phyloP scores from a whole-genome alignment of 768 basidiomycete species.

The Kwoniella sp. region DNA sequence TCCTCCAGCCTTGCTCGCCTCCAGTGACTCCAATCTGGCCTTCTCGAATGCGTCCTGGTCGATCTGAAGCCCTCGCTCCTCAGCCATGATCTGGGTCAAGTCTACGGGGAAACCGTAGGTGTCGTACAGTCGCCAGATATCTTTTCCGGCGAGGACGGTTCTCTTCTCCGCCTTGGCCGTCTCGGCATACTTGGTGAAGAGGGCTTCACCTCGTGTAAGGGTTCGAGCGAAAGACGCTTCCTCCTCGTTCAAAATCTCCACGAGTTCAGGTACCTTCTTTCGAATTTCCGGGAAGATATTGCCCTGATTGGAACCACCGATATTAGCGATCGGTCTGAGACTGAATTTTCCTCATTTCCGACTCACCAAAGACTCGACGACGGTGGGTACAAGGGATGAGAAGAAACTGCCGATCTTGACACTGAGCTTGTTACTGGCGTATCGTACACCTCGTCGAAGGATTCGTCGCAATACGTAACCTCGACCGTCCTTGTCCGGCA shows the following conservation, averaged over 20 bases:
- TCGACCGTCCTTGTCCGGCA: slow-evolving; percentile 92
- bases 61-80: slow-evolving; percentile 79
- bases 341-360: background rate
- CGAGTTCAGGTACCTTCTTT: slow-evolving; percentile 76
- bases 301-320: slow-evolving; percentile 61
- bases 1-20: slow-evolving; percentile 81
- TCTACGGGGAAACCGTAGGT: slow-evolving; percentile 99
- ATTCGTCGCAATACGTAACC: slow-evolving; percentile 97
- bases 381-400: slow-evolving; percentile 83
- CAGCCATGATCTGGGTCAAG: slow-evolving; percentile 93
- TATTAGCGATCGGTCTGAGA: background rate
- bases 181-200: slow-evolving; percentile 84
- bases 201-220: slow-evolving; percentile 90
- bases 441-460: slow-evolving; percentile 88
- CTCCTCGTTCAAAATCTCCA: slow-evolving; percentile 95
- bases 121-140: slow-evolving; percentile 96
- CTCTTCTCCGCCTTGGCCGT: slow-evolving; percentile 67
- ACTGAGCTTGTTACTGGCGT: slow-evolving; percentile 90
- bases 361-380: slow-evolving; percentile 83
- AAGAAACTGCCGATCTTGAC: slow-evolving; percentile 94
- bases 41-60: slow-evolving; percentile 86
- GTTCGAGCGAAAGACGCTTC: slow-evolving; percentile 98
- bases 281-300: slow-evolving; percentile 90
- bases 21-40: slow-evolving; percentile 83
- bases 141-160: slow-evolving; percentile 77